Conservation (phyloP, 202 grass and related monocot species). For the Elaeis oleifera region DNA sequence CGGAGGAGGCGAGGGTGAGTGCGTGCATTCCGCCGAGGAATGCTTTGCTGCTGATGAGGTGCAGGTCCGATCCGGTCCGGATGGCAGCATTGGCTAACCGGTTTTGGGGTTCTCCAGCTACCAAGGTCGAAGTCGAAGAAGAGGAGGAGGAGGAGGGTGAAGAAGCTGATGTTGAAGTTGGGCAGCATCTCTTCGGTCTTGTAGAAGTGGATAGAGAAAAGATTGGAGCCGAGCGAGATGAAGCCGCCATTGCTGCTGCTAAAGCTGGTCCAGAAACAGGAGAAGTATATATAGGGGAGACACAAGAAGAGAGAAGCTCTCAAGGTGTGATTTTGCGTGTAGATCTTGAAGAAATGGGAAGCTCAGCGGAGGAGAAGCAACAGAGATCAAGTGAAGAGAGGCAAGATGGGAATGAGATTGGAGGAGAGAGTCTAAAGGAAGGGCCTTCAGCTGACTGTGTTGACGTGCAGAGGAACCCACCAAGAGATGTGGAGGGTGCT, state of each 20-base stretch:
- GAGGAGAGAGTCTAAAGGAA: not conserved
- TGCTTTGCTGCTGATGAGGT: conserved; percentile 90
- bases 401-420: not conserved
- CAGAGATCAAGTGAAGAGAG: not conserved
- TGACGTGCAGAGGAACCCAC: conserved; percentile 12
- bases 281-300: conserved; percentile 15
- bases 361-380: not conserved
- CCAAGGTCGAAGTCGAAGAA: conserved; percentile 29
- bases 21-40: conserved; percentile 88
- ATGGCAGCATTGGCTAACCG: conserved; percentile 69
- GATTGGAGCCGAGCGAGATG: conserved; percentile 25
- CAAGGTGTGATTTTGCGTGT: conserved; percentile 20
- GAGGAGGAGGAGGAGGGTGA: conserved; percentile 29
- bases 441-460: conserved; percentile 17
- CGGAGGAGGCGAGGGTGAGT: conserved; percentile 56
- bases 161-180: not conserved
- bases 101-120: conserved; percentile 80
- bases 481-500: conserved; percentile 5
- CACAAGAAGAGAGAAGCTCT: conserved; percentile 28
- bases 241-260: not conserved
- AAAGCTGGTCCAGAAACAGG: conserved; percentile 18
- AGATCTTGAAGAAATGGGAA: conserved; percentile 4
- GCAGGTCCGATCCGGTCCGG: conserved; percentile 82
- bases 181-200: conserved; percentile 1
- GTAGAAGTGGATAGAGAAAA: conserved; percentile 11